Evolutionary conservation across 257 asterid genomes (phyloP), one percentile per base, ranked within the genome.

Genomic region (Lycium barbarum): DNA sequence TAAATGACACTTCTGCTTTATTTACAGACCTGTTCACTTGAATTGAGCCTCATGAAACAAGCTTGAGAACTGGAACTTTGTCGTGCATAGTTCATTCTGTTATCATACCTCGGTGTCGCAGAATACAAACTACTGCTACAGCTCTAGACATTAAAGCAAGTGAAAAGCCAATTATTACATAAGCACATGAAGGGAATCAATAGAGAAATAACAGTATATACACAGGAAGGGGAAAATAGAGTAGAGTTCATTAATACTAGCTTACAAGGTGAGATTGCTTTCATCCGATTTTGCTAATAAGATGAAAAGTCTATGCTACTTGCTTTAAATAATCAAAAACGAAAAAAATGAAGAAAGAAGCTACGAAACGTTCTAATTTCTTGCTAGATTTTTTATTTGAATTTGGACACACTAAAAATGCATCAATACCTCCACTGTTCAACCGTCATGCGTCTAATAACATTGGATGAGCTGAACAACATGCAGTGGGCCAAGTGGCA

Each of bases 11-110:
- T 53, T 49, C 20, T n/a, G 61, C n/a, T n/a, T 45, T 47, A 17
- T 79, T 8, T 51, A 18, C 35, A n/a, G 6, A 91, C 96, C 93
- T 89, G 93, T 78, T 87, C 88, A 49, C 12, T 67, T 83, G 97
- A 86, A 59, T 89, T 90, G 80, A 78, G 98, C 87, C 95, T 93
- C 97, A 93, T 93, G 93, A 89, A 89, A 89, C 43, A 89, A 79
- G 86, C 95, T 89, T 92, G 97, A 65, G 93, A 86, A 80, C 40
- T 80, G 7, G 97, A 89, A n/a, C 90, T 90, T 88, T 93, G 98
- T 36, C 98, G 92, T 67, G 97, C 92, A 87, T 93, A 95, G 86
- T 87, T 35, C 88, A 85, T 86, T 88, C 89, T 90, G 90, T 90
- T 93, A 90, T 95, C 98, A 35, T 90, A 49, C 86, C 98, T 92